Conservation (phyloP, 2,329 filamentous ascomycete species). For the Venturia asperata region DNA sequence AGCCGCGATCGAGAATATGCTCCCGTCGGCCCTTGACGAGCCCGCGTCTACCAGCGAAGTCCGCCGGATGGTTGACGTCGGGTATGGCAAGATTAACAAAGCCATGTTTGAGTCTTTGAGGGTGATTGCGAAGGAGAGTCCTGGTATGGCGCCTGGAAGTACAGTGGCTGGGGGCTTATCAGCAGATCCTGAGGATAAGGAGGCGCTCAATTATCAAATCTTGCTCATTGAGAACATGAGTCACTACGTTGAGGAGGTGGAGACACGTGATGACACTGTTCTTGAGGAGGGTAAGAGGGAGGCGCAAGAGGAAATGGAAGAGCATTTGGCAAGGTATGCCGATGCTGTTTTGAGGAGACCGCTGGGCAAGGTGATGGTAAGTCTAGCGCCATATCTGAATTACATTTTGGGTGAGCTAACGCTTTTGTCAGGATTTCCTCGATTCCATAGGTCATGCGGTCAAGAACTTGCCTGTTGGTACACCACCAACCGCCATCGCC, state of each 20-base stretch:
- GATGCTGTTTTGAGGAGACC: conserved; percentile 82
- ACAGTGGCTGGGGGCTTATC: conserved; percentile 31
- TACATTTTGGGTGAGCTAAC: conserved; percentile 20
- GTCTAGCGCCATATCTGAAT: conserved; percentile 21
- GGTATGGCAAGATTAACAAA: conserved; percentile 82
- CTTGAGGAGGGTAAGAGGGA: conserved; percentile 76
- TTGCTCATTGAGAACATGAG: conserved; percentile 98
- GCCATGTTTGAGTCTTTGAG: conserved; percentile 97
- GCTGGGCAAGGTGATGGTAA: conserved; percentile 70
- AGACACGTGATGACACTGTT: conserved; percentile 64
- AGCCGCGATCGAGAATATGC: conserved; percentile 76
- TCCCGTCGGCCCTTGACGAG: conserved; percentile 45
- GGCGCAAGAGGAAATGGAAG: conserved; percentile 68
- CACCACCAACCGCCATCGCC: conserved; percentile 55
- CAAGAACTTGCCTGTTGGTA: conserved; percentile 43
- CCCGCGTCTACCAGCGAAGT: conserved; percentile 57
- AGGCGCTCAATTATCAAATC: conserved; percentile 94
- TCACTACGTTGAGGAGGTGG: conserved; percentile 88
- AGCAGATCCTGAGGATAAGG: conserved; percentile 77
- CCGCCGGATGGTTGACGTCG: conserved; percentile 71
- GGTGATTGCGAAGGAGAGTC: conserved; percentile 74
- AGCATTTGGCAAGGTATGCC: conserved; percentile 84
- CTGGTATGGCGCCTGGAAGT: conserved; percentile 47
- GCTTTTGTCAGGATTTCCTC: conserved; percentile 60
- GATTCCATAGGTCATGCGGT: conserved; percentile 72